A percentile compares a stretch with the other conserved stretches of the same genome.
Evolutionary conservation across 257 asterid species (phyloP).

Genomic region (Forsythia viridissima): DNA sequence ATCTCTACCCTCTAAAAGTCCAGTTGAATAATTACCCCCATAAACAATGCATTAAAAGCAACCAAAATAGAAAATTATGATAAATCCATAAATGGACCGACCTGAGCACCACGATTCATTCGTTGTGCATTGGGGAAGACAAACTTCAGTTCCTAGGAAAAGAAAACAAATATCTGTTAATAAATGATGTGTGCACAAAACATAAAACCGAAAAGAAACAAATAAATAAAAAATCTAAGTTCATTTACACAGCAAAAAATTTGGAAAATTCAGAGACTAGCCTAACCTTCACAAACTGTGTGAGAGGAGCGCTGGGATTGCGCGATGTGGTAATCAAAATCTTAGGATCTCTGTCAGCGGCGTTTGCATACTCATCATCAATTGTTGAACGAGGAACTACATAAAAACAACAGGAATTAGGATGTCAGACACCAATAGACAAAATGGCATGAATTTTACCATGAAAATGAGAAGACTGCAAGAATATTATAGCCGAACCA

Average conservation of each 20-base stretch:
- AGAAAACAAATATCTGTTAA: conserved; percentile 1
- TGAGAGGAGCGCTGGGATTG: conserved; percentile 91
- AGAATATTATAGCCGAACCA: neutral
- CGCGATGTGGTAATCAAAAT: conserved; percentile 90
- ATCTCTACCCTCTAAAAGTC: conserved; percentile 5
- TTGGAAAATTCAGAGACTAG: conserved; percentile 5
- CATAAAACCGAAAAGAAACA: neutral
- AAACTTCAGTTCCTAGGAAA: conserved; percentile 71
- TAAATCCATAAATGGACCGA: conserved; percentile 32
- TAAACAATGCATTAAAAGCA: conserved; percentile 1
- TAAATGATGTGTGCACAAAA: neutral
- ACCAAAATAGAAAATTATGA: neutral
- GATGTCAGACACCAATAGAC: neutral
- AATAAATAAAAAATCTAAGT: neutral
- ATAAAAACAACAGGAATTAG: conserved; percentile 11
- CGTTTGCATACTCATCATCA: conserved; percentile 92
- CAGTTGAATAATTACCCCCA: neutral
- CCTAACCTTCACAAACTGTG: conserved; percentile 89
- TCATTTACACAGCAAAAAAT: neutral
- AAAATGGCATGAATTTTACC: neutral
- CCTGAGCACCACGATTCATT: conserved; percentile 99
- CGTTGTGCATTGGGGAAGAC: conserved; percentile 89
- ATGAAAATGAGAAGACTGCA: neutral
- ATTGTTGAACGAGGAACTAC: conserved; percentile 81
- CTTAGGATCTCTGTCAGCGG: conserved; percentile 77